Conservation (phyloP, 805 yeast genomes). For the Saturnispora hagleri region DNA sequence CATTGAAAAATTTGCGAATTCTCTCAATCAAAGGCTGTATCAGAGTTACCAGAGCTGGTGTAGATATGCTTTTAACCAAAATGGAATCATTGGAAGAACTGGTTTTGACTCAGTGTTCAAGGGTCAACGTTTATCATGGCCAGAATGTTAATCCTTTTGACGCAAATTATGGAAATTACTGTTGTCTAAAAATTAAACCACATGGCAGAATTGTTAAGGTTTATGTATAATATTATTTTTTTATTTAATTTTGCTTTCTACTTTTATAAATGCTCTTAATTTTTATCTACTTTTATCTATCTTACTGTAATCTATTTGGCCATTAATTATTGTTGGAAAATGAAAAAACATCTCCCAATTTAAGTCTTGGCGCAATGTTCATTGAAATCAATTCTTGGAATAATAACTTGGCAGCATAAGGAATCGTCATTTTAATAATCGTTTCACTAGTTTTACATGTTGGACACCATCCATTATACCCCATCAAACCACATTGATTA, state of each 20-base stretch:
- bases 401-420: conserved; percentile 95
- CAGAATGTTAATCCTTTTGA: conserved; percentile 47
- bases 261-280: not conserved
- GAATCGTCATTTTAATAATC: conserved; percentile 89
- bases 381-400: conserved; percentile 97
- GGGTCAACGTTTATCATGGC: conserved; percentile 56
- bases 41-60: conserved; percentile 69
- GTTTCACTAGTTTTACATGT: conserved; percentile 83
- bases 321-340: not conserved
- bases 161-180: conserved; percentile 40
- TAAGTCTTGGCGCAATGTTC: conserved; percentile 96
- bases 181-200: conserved; percentile 43
- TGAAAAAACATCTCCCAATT: conserved; percentile 76
- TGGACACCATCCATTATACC: conserved; percentile 97
- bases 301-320: not conserved
- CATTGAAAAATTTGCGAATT: conserved; percentile 38
- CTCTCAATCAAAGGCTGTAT: conserved; percentile 60
- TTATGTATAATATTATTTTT: conserved; percentile 30
- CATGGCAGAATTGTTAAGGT: conserved; percentile 50
- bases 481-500: conserved; percentile 91
- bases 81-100: conserved; percentile 42
- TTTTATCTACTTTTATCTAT: not conserved
- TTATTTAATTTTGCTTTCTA: not conserved
- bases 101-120: conserved; percentile 64
- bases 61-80: conserved; percentile 55